Base-by-base conservation (phyloP, 208 protist genomes). In the Endotrypanum monterogeii region DNA sequence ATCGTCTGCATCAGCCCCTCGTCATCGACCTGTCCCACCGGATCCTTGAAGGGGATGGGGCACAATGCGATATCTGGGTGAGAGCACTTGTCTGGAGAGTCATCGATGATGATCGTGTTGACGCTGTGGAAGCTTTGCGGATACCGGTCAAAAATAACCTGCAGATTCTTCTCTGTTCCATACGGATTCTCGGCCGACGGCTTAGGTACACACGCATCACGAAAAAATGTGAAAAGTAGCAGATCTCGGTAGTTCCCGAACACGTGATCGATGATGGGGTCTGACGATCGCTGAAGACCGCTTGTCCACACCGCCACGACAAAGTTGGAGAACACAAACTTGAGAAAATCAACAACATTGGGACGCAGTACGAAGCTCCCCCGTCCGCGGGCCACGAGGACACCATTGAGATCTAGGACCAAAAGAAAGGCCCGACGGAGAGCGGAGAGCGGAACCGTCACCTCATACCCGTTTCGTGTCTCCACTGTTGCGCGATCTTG, bases 61-160 rank as follows among this genome's bases (percentile, higher is more conserved):
- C 93, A 97, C 32, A 97, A 83, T 7, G 93, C 93, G 61, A 96
- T 94, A 54, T 95, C 91, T 16, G 91, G 93, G 73, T 97, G 93
- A 12, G 93, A 97, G 67, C 93, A 97, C 81, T 97, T 97, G 73
- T 88, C 88, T 11, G 90, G 89, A 9, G 91, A 96, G 69, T 97
- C 93, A 66, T 97, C 93, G 50, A 97, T 89, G 80, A 97, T 95
- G 78, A 97, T 95, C 5, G 93, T 97, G 81, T 97, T 97, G 23
- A 92, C 89, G 67, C 79, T 87, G 78, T 97, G 84, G 66, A 97
- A 97, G 71, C 90, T 95, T 54, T 91, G 82, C 5, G 89, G 89
- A 73, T 93, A 97, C 50, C 67, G 52, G 76, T 92, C 87, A 65
- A 95, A 98, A 44, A 98, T 93, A 35, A 73, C 66, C 63, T 94